Conservation (phyloP, 2,329 filamentous ascomycete genomes). For the Claviceps sorghi region DNA sequence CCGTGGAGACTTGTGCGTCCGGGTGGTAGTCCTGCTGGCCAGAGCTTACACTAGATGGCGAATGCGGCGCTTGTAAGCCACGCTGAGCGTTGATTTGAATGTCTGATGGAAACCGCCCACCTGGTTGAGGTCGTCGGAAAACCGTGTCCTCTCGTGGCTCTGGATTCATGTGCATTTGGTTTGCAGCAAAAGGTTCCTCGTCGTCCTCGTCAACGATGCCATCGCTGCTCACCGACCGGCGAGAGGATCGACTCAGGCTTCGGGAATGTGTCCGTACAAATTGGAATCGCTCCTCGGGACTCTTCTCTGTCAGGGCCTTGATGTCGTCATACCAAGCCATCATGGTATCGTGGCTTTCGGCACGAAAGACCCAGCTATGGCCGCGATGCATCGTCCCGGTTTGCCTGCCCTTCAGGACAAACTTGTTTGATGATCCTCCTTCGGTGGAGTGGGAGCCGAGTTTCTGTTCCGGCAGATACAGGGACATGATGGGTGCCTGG, state of each 20-base stretch:
- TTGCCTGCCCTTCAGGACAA: constrained; percentile 92
- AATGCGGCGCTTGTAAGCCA: constrained; percentile 65
- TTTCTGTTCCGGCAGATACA: constrained; percentile 90
- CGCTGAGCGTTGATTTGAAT: constrained; percentile 65
- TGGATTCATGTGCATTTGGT: constrained; percentile 28
- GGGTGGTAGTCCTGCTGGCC: constrained; percentile 28
- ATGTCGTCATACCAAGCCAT: constrained; percentile 94
- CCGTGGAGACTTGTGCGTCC: constrained; percentile 46
- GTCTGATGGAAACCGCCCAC: constrained; percentile 94
- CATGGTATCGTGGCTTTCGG: constrained; percentile 79
- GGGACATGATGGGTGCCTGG: constrained; percentile 86
- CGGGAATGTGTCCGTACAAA: constrained; percentile 74
- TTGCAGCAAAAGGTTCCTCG: constrained; percentile 45
- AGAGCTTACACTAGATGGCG: constrained; percentile 71
- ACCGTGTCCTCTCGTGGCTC: constrained; percentile 34
- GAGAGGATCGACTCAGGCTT: constrained; percentile 55
- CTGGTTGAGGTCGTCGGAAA: constrained; percentile 65
- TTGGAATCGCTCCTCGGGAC: constrained; percentile 72
- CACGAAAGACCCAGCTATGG: constrained; percentile 58
- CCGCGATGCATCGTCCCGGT: constrained; percentile 82
- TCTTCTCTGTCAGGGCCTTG: constrained; percentile 74
- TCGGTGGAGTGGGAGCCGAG: constrained; percentile 78
- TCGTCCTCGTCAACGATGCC: constrained; percentile 64
- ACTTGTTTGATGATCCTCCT: constrained; percentile 83
- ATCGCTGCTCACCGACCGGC: constrained; percentile 54